A percentile compares a stretch with the other conserved stretches of the same genome.
Evolutionary conservation across 495 filamentous ascomycete genomes (phyloP).

Genomic region (Penicillium egyptiacum): DNA sequence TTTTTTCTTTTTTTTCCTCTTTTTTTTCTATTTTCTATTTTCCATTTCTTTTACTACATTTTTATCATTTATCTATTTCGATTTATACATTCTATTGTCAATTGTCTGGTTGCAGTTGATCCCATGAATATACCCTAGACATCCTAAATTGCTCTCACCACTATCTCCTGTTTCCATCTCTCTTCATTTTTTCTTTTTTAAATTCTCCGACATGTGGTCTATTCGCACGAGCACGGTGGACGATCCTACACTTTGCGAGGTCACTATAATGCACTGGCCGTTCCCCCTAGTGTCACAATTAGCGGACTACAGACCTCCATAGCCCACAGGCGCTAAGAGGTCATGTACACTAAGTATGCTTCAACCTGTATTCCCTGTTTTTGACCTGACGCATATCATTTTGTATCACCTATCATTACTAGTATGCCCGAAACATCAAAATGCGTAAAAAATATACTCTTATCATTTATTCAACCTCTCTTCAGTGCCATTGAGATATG

Average conservation of each 20-base stretch:
- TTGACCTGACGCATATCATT: constrained; percentile 19
- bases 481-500: neutral
- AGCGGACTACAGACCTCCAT: constrained; percentile 9
- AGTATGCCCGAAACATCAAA: neutral
- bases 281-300: constrained; percentile 4
- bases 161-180: neutral
- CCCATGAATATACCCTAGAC: neutral
- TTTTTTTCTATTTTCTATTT: constrained; percentile 3
- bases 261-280: constrained; percentile 14
- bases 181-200: neutral
- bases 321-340: constrained; percentile 7
- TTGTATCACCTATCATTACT: constrained; percentile 10
- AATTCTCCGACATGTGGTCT: constrained; percentile 25
- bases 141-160: neutral
- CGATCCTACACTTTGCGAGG: constrained; percentile 17
- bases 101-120: constrained; percentile 1
- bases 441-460: neutral
- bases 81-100: neutral
- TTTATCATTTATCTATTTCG: neutral
- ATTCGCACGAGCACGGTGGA: constrained; percentile 16
- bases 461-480: too few species aligned
- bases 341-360: constrained; percentile 8
- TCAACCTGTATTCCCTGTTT: constrained; percentile 25
- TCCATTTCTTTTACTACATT: neutral
- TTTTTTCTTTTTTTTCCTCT: constrained; percentile 5